A percentile compares a stretch with the other conserved stretches of the same genome.
phyloP scores from a whole-genome alignment of 371 early-diverging fungal genomes.

The Entomophthora muscae region DNA sequence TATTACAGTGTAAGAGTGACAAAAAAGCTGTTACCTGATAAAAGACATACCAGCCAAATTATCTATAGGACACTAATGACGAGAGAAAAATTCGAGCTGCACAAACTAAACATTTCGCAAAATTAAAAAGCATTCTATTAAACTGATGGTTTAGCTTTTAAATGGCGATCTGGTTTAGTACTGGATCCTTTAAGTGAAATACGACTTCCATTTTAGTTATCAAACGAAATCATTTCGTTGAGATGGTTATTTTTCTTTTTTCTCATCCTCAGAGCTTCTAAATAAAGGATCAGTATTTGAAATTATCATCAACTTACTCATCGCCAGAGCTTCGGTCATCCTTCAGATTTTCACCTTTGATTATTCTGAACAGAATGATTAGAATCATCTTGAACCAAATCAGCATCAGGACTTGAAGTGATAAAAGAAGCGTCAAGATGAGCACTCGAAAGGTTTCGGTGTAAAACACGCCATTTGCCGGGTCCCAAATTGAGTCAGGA shows the following conservation, averaged over 20 bases:
- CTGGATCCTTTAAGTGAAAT: too few relatives aligned
- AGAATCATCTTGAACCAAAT: slow-evolving; percentile 66
- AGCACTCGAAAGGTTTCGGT: slow-evolving; percentile 25
- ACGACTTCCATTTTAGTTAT: too few relatives aligned
- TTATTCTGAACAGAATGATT: slow-evolving; percentile 16
- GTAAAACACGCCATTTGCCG: slow-evolving; percentile 37
- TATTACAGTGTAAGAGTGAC: too few relatives aligned
- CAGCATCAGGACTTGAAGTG: slow-evolving; percentile 42
- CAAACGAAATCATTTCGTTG: too few relatives aligned
- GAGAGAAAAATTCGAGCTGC: too few relatives aligned
- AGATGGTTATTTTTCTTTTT: background rate
- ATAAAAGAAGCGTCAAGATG: slow-evolving; percentile 33
- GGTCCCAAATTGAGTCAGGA: slow-evolving; percentile 35
- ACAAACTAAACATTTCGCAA: too few relatives aligned
- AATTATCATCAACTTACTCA: background rate
- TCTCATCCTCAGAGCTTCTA: background rate
- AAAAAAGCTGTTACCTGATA: too few relatives aligned
- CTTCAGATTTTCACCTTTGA: background rate
- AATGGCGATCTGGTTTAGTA: too few relatives aligned
- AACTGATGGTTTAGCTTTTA: too few relatives aligned
- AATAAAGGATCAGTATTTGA: background rate
- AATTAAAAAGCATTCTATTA: too few relatives aligned
- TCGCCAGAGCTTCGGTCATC: slow-evolving; percentile 4
- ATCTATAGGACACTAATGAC: too few relatives aligned
- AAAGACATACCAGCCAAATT: too few relatives aligned